phyloP scores from a whole-genome alignment of 2,329 filamentous ascomycete species.

The Periconia digitata region DNA sequence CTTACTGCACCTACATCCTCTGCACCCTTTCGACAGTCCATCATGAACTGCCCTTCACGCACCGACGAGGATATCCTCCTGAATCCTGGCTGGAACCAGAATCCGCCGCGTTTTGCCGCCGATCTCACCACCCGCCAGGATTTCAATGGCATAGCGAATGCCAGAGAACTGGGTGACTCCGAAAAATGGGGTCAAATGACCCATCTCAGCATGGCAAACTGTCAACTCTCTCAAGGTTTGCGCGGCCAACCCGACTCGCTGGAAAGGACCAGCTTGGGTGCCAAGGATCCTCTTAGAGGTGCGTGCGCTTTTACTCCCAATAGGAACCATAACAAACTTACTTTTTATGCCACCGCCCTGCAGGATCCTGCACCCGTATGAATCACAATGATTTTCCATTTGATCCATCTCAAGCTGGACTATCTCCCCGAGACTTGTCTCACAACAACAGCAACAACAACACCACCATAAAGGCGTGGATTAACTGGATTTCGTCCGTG shows the following conservation, averaged over 20 bases:
- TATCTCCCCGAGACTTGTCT: neutral
- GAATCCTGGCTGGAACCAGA: conserved; percentile 34
- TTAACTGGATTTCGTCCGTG: conserved; percentile 27
- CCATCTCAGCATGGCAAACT: neutral
- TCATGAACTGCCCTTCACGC: conserved; percentile 36
- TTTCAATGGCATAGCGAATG: conserved; percentile 33
- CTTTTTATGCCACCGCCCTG: conserved; percentile 6
- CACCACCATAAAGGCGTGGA: conserved; percentile 16
- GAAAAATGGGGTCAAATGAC: conserved; percentile 14
- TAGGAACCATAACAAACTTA: neutral
- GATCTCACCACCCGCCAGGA: conserved; percentile 35
- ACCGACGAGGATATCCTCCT: conserved; percentile 25
- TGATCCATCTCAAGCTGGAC: conserved; percentile 1
- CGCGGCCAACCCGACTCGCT: neutral
- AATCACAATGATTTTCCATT: conserved; percentile 12
- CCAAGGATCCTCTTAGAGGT: conserved; percentile 25
- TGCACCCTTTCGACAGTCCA: neutral
- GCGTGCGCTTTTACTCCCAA: neutral
- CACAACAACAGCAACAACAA: too few relatives aligned
- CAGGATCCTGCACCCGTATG: conserved; percentile 34
- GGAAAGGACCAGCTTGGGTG: conserved; percentile 21
- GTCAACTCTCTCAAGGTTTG: neutral
- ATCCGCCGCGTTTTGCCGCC: conserved; percentile 30
- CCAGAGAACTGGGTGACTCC: conserved; percentile 31
- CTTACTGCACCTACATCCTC: too few relatives aligned